phyloP scores from a whole-genome alignment of 345 rosid species.

The Sonneratia alba region DNA sequence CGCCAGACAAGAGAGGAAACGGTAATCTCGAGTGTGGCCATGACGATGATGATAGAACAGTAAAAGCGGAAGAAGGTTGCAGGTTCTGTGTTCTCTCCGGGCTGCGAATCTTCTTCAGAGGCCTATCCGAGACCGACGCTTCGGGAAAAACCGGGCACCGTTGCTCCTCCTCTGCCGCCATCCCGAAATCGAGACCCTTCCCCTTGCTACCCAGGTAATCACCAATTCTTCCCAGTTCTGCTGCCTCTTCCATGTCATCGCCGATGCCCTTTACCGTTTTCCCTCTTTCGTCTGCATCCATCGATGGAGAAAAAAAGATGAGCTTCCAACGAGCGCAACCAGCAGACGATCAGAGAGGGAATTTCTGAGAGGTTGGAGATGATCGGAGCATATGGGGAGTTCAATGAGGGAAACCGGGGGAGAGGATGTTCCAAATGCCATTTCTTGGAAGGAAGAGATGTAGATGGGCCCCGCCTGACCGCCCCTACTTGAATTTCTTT shows the following conservation, averaged over 20 bases:
- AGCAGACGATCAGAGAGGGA: neutral
- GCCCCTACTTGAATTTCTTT: neutral
- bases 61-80: too few species aligned
- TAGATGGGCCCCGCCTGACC: neutral
- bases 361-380: neutral
- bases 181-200: slow-evolving; percentile 16
- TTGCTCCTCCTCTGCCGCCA: slow-evolving; percentile 32
- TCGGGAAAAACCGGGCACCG: slow-evolving; percentile 35
- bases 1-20: slow-evolving; percentile 45
- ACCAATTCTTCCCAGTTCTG: slow-evolving; percentile 19
- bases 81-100: slow-evolving; percentile 30
- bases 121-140: slow-evolving; percentile 39
- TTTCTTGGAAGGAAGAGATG: neutral
- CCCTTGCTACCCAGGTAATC: slow-evolving; percentile 15
- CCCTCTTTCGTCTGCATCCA: slow-evolving; percentile 33
- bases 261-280: slow-evolving; percentile 35
- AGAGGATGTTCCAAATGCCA: neutral
- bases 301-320: slow-evolving; percentile 14
- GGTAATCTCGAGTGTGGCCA: slow-evolving; percentile 25
- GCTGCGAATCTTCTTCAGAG: slow-evolving; percentile 56
- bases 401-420: neutral
- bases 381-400: neutral
- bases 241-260: slow-evolving; percentile 18
- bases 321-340: neutral
- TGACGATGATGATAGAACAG: neutral